Base-by-base conservation (phyloP, 164 flowering plant genomes). In the Vitis cinerea region DNA sequence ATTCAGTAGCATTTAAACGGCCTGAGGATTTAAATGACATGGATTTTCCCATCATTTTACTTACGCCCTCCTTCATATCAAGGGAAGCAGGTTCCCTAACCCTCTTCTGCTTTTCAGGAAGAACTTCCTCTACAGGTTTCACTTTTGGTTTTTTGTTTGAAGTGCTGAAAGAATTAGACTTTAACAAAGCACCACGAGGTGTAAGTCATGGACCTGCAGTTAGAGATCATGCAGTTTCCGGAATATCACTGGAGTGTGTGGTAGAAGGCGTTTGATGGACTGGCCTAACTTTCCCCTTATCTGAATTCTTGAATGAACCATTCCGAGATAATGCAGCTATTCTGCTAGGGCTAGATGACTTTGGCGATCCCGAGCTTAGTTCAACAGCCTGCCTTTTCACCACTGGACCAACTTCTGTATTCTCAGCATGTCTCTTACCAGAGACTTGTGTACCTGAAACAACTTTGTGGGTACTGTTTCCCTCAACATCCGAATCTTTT, bases 101-200 rank as follows among this genome's bases (percentile, higher is more conserved):
- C 19, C 76, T 73, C 61, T 83, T 89, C 60, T 78, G 85, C 71
- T 87, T 90, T 65, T 69, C 86, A 69, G 74, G 71, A 72, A 79
- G 51, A 74, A 70, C 83, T 69, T 89, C 93, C 59, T 79, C 90
- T 8, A 84, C 78, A 71, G 62, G 80, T 71, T 83, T 89, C 27
- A 84, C 86, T 79, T 85, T 93, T 16, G 88, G 85, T 75, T 83
- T 90, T 49, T 77, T 72, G 73, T 59, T 84, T 48, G 73, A 31
- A 54, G 83, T 69, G 77, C 61, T 83, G 70, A 88, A 89, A 51
- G 96, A 87, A 79, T 77, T 82, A 54, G 97, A 91, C 79, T 86
- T 90, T 13, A 66, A 77, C 48, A 91, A 73, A 58, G 82, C 66
- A 75, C 97, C 89, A 63, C 75, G 80, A 50, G 80, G 70, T n/a